Evolutionary conservation across 2,329 filamentous ascomycete genomes (phyloP).

Genomic region (Dactylellina leptospora): DNA sequence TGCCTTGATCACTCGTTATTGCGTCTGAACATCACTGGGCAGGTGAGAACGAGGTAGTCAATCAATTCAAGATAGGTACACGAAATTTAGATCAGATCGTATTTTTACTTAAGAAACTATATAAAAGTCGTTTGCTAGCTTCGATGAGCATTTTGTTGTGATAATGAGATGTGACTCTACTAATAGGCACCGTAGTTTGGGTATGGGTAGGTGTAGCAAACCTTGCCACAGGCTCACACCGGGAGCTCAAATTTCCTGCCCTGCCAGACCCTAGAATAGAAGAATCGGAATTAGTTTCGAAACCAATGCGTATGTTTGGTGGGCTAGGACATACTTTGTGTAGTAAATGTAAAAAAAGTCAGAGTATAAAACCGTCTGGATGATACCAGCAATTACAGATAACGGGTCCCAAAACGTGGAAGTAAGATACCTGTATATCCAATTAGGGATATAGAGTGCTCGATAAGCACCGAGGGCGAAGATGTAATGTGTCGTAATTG

Average conservation of each 20-base stretch:
- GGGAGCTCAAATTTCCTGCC: conserved; percentile 88
- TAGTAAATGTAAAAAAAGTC: conserved; percentile 99
- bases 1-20: too few species aligned
- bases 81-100: too few species aligned
- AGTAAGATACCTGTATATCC: conserved; percentile 87
- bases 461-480: conserved; percentile 92
- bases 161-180: too few species aligned
- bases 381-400: conserved; percentile 83
- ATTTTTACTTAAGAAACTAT: too few species aligned
- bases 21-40: too few species aligned
- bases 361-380: conserved; percentile 95
- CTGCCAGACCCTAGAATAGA: conserved; percentile 71
- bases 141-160: too few species aligned
- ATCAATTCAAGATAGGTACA: too few species aligned
- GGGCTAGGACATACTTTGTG: conserved; percentile 73
- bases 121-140: too few species aligned
- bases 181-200: too few species aligned
- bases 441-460: conserved; percentile 97
- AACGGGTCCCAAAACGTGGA: conserved; percentile 85
- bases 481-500: conserved; percentile 98
- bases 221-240: conserved; percentile 68
- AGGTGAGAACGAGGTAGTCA: too few species aligned
- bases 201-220: too few species aligned
- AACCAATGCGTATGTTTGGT: conserved; percentile 7
- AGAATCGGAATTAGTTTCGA: conserved; percentile 22